Evolutionary conservation across 345 rosid species (phyloP).

Genomic region (Corchorus olitorius): DNA sequence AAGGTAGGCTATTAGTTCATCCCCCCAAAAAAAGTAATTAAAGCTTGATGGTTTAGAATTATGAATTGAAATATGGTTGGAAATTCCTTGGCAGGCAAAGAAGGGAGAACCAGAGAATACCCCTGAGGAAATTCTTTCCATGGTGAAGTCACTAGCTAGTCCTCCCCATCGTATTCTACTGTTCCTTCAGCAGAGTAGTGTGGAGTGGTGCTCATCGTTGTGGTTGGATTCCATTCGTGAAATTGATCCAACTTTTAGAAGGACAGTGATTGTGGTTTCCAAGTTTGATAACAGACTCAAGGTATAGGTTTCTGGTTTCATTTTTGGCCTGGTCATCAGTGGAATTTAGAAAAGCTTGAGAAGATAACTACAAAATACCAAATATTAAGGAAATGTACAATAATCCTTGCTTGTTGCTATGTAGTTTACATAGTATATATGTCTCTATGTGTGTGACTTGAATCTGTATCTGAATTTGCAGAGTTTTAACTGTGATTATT

Average conservation of each 20-base stretch:
- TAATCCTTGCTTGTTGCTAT: not conserved
- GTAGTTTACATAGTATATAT: not conserved
- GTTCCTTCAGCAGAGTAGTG: conserved; percentile 97
- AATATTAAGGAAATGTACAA: not conserved
- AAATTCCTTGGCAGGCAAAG: conserved; percentile 60
- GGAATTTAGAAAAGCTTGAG: not conserved
- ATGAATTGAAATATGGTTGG: conserved; percentile 3
- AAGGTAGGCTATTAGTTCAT: conserved; percentile 50
- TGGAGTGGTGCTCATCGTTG: conserved; percentile 96
- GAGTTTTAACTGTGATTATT: conserved; percentile 20
- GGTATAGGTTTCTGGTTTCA: conserved; percentile 40
- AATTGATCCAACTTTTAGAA: conserved; percentile 83
- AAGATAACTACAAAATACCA: not conserved
- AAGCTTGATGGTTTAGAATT: not conserved
- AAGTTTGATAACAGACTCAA: conserved; percentile 97
- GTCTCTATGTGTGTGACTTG: not conserved
- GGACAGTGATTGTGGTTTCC: conserved; percentile 89
- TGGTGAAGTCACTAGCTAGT: conserved; percentile 91
- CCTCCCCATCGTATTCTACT: conserved; percentile 93
- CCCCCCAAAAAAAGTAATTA: not conserved
- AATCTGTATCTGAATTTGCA: not conserved
- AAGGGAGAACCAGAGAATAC: conserved; percentile 97
- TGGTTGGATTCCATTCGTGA: conserved; percentile 94
- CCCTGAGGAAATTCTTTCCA: conserved; percentile 86
- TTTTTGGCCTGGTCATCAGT: not conserved